Conservation (phyloP, 345 rosid species). For the Durio zibethinus region DNA sequence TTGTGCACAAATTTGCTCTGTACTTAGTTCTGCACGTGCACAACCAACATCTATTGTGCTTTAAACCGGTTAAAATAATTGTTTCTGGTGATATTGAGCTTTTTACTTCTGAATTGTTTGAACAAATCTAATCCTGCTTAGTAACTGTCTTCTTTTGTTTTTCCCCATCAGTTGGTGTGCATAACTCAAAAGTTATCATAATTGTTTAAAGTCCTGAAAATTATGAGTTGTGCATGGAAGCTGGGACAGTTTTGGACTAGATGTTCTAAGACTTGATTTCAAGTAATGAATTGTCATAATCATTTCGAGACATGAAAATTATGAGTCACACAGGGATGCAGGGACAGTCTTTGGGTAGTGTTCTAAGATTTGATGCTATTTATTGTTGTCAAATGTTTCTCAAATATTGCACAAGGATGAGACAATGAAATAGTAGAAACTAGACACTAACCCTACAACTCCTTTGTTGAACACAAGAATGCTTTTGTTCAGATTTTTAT, state of each 20-base stretch:
- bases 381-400: background rate
- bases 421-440: background rate
- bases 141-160: background rate
- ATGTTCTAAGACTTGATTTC: background rate
- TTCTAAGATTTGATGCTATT: conserved; percentile 1
- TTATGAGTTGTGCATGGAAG: background rate
- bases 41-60: background rate
- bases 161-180: background rate
- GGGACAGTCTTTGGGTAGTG: background rate
- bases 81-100: background rate
- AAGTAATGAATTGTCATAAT: background rate
- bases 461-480: background rate
- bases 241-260: background rate
- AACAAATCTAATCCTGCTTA: background rate
- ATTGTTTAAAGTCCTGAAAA: background rate
- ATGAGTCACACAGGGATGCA: background rate
- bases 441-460: background rate
- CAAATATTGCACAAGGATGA: background rate
- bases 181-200: background rate
- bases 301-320: background rate
- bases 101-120: background rate
- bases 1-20: background rate
- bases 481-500: background rate
- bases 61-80: background rate
- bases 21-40: background rate